Base-by-base conservation (phyloP, 1,139 yeast genomes). In the Arxiozyma slooffiae region DNA sequence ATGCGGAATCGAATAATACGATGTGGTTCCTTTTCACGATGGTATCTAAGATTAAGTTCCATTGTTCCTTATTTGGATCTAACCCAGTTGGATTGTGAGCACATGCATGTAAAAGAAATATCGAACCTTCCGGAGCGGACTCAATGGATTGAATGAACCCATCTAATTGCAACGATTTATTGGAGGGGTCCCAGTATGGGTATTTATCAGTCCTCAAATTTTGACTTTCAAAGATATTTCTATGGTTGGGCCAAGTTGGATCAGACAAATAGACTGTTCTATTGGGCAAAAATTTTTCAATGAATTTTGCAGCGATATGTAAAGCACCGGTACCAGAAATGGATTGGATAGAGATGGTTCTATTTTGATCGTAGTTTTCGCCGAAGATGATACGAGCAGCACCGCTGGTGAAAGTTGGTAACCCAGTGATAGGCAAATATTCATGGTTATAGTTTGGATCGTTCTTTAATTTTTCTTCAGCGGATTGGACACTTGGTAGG, bases 31-130 rank as follows among this genome's bases (percentile, higher is more conserved):
- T 78, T 59, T 74, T 71, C 54, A 79, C 73, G 55, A 86, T 71
- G 39, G 80, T 82, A 48, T 77, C 75, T 50, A 85, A 74, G 48
- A 92, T 82, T 66, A 76, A 70, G 48, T 74, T 75, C 97, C 97
- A 90, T 70, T 92, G 90, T 57, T 82, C 94, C 51, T 75, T 72
- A 30, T 87, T 82, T 59, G 95, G 95, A 71, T 92, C 98, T 68
- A 90, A 82, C 57, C 97, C 98, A 37, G 98, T 92, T 55, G 98
- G 98, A 72, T 92, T 92, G 72, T 92, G 98, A 55, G 97, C 96
- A 69, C 97, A 89, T 21, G 97, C 92, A 68, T 92, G 98, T 56
- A 92, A 75, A 54, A 90, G 76, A 60, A 92, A 85, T 44, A 87
- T 78, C 9, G 95, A 83, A 39, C 94, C 94, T 20, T 69, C 66